Conservation (phyloP, 495 filamentous ascomycete species). For the Talaromyces stipitatus region DNA sequence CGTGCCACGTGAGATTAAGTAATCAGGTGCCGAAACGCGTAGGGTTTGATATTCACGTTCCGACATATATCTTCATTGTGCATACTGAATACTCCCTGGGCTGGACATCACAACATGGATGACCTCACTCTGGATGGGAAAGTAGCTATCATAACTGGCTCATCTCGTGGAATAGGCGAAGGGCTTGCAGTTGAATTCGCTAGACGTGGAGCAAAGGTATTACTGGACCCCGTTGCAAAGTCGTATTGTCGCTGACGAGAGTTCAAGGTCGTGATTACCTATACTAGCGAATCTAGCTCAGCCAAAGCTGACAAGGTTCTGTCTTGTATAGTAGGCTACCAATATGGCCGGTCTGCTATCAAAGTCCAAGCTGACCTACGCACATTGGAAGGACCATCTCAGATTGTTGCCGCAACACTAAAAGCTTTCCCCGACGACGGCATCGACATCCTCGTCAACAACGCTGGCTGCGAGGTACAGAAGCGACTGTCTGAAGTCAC, state of each 20-base stretch:
- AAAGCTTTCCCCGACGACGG: conserved; percentile 17
- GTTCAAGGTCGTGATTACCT: conserved; percentile 13
- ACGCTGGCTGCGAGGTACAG: conserved; percentile 10
- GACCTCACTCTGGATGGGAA: conserved; percentile 4
- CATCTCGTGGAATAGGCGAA: conserved; percentile 24
- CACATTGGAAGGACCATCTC: conserved; percentile 21
- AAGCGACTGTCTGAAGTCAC: conserved; percentile 21
- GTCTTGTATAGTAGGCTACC: neutral
- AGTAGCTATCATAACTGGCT: conserved; percentile 20
- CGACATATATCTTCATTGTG: neutral
- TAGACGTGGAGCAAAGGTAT: conserved; percentile 17
- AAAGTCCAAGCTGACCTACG: conserved; percentile 28
- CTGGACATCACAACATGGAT: neutral
- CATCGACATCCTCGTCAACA: conserved; percentile 20
- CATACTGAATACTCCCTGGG: neutral
- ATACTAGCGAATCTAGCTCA: conserved; percentile 5
- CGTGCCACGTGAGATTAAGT: too few relatives aligned
- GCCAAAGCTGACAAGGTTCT: neutral
- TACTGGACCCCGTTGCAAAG: neutral
- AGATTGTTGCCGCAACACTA: conserved; percentile 17
- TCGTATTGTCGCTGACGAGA: neutral
- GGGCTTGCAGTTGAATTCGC: conserved; percentile 22
- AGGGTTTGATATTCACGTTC: too few relatives aligned
- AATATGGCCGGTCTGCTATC: conserved; percentile 14
- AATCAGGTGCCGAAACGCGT: too few relatives aligned